These are phyloP conservation scores for Ramaria sp. DNA, from an alignment of 768 basidiomycete genomes.

Conservation along the genomic window DNA sequence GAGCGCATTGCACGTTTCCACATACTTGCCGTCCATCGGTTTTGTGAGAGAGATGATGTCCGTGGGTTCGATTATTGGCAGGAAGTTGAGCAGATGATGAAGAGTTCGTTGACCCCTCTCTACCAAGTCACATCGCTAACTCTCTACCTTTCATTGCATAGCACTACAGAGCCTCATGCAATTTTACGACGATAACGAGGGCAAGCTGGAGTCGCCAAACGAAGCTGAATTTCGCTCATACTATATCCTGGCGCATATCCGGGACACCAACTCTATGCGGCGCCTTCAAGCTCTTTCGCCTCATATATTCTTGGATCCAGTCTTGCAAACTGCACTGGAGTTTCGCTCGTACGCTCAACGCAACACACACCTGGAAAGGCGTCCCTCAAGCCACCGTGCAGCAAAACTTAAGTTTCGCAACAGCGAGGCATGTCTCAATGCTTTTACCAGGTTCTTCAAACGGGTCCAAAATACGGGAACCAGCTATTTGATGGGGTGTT, in stretches of 20 bases:
- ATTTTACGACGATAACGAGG: slow-evolving; percentile 72
- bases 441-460: slow-evolving; percentile 53
- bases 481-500: slow-evolving; percentile 83
- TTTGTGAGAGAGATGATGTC: slow-evolving; percentile 36
- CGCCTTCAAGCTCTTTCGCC: slow-evolving; percentile 45
- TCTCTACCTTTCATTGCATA: slow-evolving; percentile 22
- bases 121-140: neutral
- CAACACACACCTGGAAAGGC: slow-evolving; percentile 33
- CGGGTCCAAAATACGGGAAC: slow-evolving; percentile 50
- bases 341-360: slow-evolving; percentile 75
- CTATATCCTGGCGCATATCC: slow-evolving; percentile 84
- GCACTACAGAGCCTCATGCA: slow-evolving; percentile 89
- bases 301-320: slow-evolving; percentile 56
- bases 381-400: slow-evolving; percentile 3
- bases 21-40: slow-evolving; percentile 65
- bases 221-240: slow-evolving; percentile 97
- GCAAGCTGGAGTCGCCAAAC: slow-evolving; percentile 44
- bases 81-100: slow-evolving; percentile 87
- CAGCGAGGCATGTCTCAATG: slow-evolving; percentile 45
- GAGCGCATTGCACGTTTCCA: slow-evolving; percentile 93
- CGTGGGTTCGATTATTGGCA: slow-evolving; percentile 49
- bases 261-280: slow-evolving; percentile 68
- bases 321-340: slow-evolving; percentile 72
- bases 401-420: slow-evolving; percentile 19
- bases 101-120: slow-evolving; percentile 45